Conservation (phyloP, 306 rosid genomes). For the Albizia julibrissin region DNA sequence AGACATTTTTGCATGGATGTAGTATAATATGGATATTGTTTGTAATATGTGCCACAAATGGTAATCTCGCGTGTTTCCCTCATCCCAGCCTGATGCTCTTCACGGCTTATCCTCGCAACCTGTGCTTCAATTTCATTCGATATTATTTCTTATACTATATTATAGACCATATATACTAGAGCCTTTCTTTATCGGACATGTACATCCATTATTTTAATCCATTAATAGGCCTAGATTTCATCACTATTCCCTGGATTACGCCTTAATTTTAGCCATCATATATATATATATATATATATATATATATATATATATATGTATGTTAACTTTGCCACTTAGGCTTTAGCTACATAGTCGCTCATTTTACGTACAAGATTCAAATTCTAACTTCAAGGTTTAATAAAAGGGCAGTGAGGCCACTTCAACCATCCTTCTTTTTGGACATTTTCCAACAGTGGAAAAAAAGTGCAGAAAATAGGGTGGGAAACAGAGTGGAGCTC, state of each 20-base stretch:
- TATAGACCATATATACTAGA: background rate
- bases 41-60: constrained; percentile 32
- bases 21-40: background rate
- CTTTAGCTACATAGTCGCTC: constrained; percentile 5
- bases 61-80: constrained; percentile 50
- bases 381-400: constrained; percentile 32
- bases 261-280: constrained; percentile 50
- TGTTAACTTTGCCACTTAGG: background rate
- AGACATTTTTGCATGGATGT: background rate
- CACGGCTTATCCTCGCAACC: constrained; percentile 22
- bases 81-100: constrained; percentile 24
- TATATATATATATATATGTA: too few species aligned
- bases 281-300: too few species aligned
- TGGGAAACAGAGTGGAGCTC: background rate
- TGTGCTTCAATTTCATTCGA: background rate
- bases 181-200: background rate
- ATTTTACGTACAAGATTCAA: constrained; percentile 15
- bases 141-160: background rate
- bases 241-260: constrained; percentile 53
- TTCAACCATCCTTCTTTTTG: background rate
- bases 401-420: background rate
- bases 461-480: background rate
- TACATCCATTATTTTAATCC: background rate
- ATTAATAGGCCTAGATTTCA: constrained; percentile 42
- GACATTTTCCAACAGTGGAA: background rate